phyloP scores from a whole-genome alignment of 306 rosid genomes.

The Styphnolobium japonicum region DNA sequence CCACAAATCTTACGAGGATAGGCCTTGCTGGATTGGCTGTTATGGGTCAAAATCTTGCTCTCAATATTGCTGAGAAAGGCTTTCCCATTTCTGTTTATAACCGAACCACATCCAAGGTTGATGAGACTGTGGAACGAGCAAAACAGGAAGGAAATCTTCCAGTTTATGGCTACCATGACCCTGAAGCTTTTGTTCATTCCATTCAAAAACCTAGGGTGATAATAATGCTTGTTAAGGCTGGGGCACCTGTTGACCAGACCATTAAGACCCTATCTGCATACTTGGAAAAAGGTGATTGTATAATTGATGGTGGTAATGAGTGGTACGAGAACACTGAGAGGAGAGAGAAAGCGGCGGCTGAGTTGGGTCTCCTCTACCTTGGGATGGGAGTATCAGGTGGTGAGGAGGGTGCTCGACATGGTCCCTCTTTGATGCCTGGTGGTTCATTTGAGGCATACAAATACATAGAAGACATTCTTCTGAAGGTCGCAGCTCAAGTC shows the following conservation, averaged over 20 bases:
- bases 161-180: conserved; percentile 83
- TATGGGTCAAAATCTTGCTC: conserved; percentile 94
- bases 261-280: conserved; percentile 78
- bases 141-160: conserved; percentile 83
- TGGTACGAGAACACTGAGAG: conserved; percentile 98
- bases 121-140: conserved; percentile 85
- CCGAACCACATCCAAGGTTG: conserved; percentile 88
- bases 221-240: conserved; percentile 94
- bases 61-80: conserved; percentile 93
- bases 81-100: conserved; percentile 90
- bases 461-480: conserved; percentile 84
- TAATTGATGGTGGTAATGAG: conserved; percentile 92
- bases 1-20: conserved; percentile 54
- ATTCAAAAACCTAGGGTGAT: conserved; percentile 83
- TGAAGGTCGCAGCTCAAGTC: conserved; percentile 95
- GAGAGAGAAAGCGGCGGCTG: conserved; percentile 67
- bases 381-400: conserved; percentile 99
- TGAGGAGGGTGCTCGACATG: conserved; percentile 89
- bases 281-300: conserved; percentile 90
- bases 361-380: conserved; percentile 82
- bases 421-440: conserved; percentile 98
- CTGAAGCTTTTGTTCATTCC: conserved; percentile 78
- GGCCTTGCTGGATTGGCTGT: conserved; percentile 94
- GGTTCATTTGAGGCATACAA: conserved; percentile 86
- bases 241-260: conserved; percentile 91